Percentiles rank a stretch among this genome's conserved stretches.
phyloP scores from a whole-genome alignment of 2,329 filamentous ascomycete species.

The Salinomyces thailandicus region DNA sequence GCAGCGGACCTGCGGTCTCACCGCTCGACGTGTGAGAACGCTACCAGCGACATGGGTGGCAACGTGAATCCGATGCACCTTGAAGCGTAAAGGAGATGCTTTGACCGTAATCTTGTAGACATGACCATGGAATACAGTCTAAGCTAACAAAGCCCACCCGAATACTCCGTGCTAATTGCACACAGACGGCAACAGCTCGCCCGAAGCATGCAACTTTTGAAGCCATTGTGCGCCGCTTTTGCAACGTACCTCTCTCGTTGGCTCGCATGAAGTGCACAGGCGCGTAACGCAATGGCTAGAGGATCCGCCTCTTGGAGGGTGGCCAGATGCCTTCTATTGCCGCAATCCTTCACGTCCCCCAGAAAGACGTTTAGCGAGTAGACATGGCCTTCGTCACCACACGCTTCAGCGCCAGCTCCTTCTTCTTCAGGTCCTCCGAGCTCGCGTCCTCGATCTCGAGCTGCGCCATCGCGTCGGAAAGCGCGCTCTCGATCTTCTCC shows the following conservation, averaged over 20 bases:
- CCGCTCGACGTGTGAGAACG: too few relatives aligned
- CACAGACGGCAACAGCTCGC: background rate
- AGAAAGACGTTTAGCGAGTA: slow-evolving; percentile 24
- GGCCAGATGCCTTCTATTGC: too few relatives aligned
- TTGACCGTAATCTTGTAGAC: too few relatives aligned
- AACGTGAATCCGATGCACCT: too few relatives aligned
- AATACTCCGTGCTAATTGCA: background rate
- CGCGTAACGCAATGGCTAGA: too few relatives aligned
- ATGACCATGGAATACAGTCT: background rate
- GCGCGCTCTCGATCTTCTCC: slow-evolving; percentile 97
- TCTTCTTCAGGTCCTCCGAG: slow-evolving; percentile 98
- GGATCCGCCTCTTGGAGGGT: too few relatives aligned
- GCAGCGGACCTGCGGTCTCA: background rate
- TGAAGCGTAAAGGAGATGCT: too few relatives aligned
- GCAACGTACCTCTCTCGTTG: background rate
- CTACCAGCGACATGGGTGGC: too few relatives aligned
- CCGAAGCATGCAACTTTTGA: background rate
- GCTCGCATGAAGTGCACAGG: background rate
- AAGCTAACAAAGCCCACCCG: background rate
- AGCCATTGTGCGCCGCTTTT: background rate
- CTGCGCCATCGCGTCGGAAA: slow-evolving; percentile 94
- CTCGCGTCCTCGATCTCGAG: slow-evolving; percentile 88
- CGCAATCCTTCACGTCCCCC: too few relatives aligned
- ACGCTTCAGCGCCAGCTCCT: slow-evolving; percentile 95
- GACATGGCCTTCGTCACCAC: slow-evolving; percentile 73